phyloP scores from a whole-genome alignment of 805 yeast genomes.

The Wickerhamiella qilinensis region DNA sequence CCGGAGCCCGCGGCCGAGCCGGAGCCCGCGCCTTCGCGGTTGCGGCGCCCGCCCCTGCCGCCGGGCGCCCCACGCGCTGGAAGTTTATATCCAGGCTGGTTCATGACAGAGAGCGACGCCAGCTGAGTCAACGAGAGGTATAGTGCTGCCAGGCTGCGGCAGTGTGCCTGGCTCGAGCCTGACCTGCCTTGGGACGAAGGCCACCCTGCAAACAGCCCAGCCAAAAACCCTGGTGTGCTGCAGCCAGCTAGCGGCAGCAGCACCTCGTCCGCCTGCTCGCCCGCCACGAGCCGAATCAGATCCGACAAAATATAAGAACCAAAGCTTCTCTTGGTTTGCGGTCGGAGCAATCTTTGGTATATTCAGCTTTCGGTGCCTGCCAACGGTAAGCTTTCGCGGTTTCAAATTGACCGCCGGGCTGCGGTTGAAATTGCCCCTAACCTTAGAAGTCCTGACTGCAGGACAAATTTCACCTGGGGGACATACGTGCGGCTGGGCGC shows the following conservation, averaged over 20 bases:
- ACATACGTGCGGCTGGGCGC: no score
- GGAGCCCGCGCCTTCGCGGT: conserved; percentile 4
- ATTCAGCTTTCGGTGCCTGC: no score
- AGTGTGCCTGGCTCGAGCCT: neutral
- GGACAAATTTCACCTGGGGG: no score
- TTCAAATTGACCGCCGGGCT: no score
- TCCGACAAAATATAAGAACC: no score
- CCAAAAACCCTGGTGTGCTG: neutral
- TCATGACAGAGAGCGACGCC: conserved; percentile 3
- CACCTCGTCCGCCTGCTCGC: neutral
- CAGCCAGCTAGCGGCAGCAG: neutral
- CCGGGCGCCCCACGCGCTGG: conserved; percentile 2
- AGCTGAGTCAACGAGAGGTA: neutral
- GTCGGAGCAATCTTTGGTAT: no score
- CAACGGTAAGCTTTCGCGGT: no score
- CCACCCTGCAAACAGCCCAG: neutral
- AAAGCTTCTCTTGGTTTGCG: no score
- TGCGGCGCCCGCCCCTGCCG: conserved; percentile 7
- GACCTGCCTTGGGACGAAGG: neutral
- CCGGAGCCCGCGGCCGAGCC: no score
- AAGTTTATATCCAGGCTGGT: conserved; percentile 4
- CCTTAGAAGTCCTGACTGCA: no score
- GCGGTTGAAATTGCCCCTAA: no score
- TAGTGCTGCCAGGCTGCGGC: neutral
- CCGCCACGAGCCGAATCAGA: no score